Evolutionary conservation across 2,329 filamentous ascomycete genomes (phyloP).

Genomic region (Triangularia verruculosa): DNA sequence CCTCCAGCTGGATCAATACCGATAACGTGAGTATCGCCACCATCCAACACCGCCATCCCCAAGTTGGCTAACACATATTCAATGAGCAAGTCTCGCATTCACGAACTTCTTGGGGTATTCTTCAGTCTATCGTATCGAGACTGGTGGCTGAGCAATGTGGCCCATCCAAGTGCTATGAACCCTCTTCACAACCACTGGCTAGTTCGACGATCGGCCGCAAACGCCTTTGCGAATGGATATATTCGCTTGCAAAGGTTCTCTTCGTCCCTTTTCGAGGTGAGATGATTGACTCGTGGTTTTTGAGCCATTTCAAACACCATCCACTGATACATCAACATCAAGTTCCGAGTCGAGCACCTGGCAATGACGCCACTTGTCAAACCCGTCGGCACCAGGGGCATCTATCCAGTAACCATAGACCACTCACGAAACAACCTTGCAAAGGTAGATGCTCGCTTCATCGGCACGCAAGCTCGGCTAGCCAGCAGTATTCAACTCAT

Average conservation of each 20-base stretch:
- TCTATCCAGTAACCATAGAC: conserved; percentile 32
- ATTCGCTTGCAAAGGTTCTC: conserved; percentile 28
- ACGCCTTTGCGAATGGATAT: conserved; percentile 25
- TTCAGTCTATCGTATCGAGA: conserved; percentile 31
- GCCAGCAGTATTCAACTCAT: conserved; percentile 29
- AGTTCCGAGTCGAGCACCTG: conserved; percentile 24
- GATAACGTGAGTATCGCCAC: conserved; percentile 19
- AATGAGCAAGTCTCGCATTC: conserved; percentile 14
- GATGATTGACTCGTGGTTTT: neutral
- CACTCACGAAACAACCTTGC: conserved; percentile 29
- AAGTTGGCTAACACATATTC: neutral
- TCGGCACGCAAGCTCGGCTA: conserved; percentile 32
- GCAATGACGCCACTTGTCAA: conserved; percentile 7
- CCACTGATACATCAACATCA: neutral
- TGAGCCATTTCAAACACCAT: too few relatives aligned
- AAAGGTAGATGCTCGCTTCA: conserved; percentile 32
- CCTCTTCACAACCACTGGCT: conserved; percentile 31
- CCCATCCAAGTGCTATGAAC: conserved; percentile 11
- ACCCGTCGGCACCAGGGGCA: conserved; percentile 25
- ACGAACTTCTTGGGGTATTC: conserved; percentile 30
- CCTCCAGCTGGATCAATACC: conserved; percentile 24
- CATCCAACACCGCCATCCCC: neutral
- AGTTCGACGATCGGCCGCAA: conserved; percentile 29
- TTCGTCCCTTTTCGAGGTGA: conserved; percentile 33
- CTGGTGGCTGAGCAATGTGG: conserved; percentile 33